Evolutionary conservation across 208 protist species (phyloP), one percentile per base, ranked within the genome.

Genomic region (Herpetomonas samuelpessoai): DNA sequence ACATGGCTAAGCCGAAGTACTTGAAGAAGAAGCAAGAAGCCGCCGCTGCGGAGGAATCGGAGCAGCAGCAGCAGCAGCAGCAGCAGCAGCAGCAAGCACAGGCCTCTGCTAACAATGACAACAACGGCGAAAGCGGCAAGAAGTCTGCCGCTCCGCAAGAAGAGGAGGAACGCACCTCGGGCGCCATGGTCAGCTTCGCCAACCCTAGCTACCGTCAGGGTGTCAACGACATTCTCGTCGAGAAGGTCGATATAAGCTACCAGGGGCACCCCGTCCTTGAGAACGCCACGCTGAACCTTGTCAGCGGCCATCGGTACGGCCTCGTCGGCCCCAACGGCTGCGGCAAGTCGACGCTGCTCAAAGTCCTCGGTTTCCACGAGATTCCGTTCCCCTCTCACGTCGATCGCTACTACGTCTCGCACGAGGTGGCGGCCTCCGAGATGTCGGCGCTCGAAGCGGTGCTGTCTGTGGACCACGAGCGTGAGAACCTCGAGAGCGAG

Each of bases 381-480:
- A 96, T 98, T 44, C 86, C 82, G 2, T 97, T 99, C 46, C 97
- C 98, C 0, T 77, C 84, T 21, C 83, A 98, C 77, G 79, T 98
- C 0, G 79, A 98, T 57, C 89, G 98, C 35, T 93, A 98, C 73
- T 98, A 98, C 76, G 91, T 99, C 22, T 97, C 98, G 46, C 96
- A 99, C 59, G 98, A 99, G 73, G 98, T 98, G 30, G 90, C 75
- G 26, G 78, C 90, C 22, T 85, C 74, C 7, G 88, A 96, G 52
- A 81, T 83, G 72, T 72, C 73, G 24, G 88, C 86, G n/a, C 66
- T 96, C 16, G 86, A 97, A 4, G 81, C 79, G 10, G 91, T 97
- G 25, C 59, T 97, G 22, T 71, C 81, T 1, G 88, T 92, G 4
- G 83, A 91, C 73, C 88, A 87, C 50, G 91, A 95, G 64, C 83